phyloP scores from a whole-genome alignment of 352 stramenopile genomes.

The Phytopythium montanum region DNA sequence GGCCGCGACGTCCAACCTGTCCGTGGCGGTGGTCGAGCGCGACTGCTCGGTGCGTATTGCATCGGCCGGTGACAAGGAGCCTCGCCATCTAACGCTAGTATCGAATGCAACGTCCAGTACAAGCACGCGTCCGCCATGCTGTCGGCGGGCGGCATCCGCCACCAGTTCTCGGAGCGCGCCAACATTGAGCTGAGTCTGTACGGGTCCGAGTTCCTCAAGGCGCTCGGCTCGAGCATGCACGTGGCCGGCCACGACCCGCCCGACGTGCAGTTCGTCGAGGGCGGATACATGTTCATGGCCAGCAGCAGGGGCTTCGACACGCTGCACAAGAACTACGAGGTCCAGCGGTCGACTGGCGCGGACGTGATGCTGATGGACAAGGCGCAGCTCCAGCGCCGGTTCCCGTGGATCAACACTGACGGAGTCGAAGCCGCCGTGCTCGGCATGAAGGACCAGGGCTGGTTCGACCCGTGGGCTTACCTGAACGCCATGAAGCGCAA shows the following conservation, averaged over 20 bases:
- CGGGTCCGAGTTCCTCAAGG: constrained; percentile 62
- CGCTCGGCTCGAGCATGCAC: constrained; percentile 42
- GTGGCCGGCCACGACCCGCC: constrained; percentile 52
- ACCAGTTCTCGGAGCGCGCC: constrained; percentile 74
- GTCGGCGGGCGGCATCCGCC: constrained; percentile 71
- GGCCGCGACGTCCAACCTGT: constrained; percentile 57
- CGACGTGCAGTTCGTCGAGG: constrained; percentile 77
- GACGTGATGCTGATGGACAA: constrained; percentile 52
- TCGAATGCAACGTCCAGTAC: constrained; percentile 47
- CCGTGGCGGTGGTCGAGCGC: constrained; percentile 73
- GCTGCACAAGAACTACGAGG: constrained; percentile 58
- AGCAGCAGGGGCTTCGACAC: constrained; percentile 54
- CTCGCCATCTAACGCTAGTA: background rate
- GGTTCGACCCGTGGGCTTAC: constrained; percentile 85
- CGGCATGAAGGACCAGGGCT: constrained; percentile 69
- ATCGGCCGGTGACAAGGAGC: background rate
- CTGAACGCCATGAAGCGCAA: constrained; percentile 74
- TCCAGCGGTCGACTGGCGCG: constrained; percentile 33
- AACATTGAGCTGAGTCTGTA: constrained; percentile 85
- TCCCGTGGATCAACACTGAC: constrained; percentile 74
- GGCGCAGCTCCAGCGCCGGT: constrained; percentile 49
- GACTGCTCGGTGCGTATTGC: constrained; percentile 46
- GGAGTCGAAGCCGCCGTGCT: constrained; percentile 57
- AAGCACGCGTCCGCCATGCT: constrained; percentile 79
- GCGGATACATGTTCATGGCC: constrained; percentile 79